A percentile compares a stretch with the other conserved stretches of the same genome.
Evolutionary conservation across 2,329 filamentous ascomycete genomes (phyloP).

Genomic region (Dendryphion nanum): DNA sequence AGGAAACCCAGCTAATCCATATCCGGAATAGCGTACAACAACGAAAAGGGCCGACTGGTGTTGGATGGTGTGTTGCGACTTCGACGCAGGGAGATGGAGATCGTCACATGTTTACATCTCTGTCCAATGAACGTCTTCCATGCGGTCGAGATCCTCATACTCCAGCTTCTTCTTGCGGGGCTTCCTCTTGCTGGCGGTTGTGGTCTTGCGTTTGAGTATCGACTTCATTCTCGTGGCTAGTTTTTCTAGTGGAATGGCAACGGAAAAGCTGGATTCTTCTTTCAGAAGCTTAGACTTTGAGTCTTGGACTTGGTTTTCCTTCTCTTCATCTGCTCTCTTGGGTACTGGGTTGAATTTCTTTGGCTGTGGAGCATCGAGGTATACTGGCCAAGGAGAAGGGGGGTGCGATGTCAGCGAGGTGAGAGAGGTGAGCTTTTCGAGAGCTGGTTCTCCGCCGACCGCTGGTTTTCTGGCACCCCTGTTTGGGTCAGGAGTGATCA

Average conservation of each 20-base stretch:
- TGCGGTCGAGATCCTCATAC: slow-evolving; percentile 26
- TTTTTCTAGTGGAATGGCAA: slow-evolving; percentile 24
- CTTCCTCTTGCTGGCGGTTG: slow-evolving; percentile 14
- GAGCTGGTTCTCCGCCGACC: not conserved
- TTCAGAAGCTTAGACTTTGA: slow-evolving; percentile 6
- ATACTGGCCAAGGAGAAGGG: slow-evolving; percentile 9
- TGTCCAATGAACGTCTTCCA: slow-evolving; percentile 37
- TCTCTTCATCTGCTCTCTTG: slow-evolving; percentile 6
- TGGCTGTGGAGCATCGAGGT: slow-evolving; percentile 11
- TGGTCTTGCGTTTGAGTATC: slow-evolving; percentile 24
- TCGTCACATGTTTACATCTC: slow-evolving; percentile 31
- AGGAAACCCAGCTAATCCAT: too few species aligned
- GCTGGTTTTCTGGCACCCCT: not conserved
- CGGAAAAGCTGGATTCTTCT: slow-evolving; percentile 4
- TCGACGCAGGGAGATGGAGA: too few species aligned
- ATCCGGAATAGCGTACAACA: too few species aligned
- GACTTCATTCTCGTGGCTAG: slow-evolving; percentile 31
- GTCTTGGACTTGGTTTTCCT: slow-evolving; percentile 2
- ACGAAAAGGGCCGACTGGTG: too few species aligned
- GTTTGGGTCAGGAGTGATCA: slow-evolving; percentile 14
- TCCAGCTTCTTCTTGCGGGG: slow-evolving; percentile 19
- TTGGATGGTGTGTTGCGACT: too few species aligned
- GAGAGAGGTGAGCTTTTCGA: not conserved
- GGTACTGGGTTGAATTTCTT: not conserved
- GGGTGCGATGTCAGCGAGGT: slow-evolving; percentile 16